phyloP scores from a whole-genome alignment of 441 rosid genomes.

The Erysimum pusillum region DNA sequence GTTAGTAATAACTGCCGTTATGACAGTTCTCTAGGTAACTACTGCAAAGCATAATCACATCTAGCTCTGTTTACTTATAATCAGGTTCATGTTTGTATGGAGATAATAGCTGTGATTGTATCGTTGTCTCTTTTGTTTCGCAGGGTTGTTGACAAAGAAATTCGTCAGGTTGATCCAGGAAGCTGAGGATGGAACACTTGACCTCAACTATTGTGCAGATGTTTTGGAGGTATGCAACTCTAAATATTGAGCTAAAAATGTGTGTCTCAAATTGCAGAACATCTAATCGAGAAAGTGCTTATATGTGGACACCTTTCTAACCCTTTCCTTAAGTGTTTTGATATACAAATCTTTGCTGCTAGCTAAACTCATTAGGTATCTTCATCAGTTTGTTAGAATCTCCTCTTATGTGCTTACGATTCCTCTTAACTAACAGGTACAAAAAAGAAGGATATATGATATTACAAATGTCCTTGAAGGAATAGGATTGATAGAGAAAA shows the following conservation, averaged over 20 bases:
- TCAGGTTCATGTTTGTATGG: not conserved
- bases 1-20: slow-evolving; percentile 68
- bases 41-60: too few relatives aligned
- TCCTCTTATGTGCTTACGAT: slow-evolving; percentile 26
- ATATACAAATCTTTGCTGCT: slow-evolving; percentile 16
- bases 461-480: slow-evolving; percentile 94
- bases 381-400: slow-evolving; percentile 22
- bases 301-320: not conserved
- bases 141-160: slow-evolving; percentile 83
- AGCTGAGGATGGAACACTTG: slow-evolving; percentile 66
- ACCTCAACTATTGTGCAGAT: too few relatives aligned
- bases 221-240: not conserved
- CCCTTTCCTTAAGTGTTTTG: not conserved
- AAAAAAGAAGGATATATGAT: slow-evolving; percentile 92
- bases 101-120: not conserved
- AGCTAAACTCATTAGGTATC: not conserved
- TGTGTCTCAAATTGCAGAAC: slow-evolving; percentile 1
- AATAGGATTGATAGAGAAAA: slow-evolving; percentile 83
- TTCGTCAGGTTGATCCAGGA: slow-evolving; percentile 73
- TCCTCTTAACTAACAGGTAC: slow-evolving; percentile 65
- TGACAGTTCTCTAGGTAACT: slow-evolving; percentile 78
- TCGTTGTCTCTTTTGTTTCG: slow-evolving; percentile 31
- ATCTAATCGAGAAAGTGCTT: not conserved
- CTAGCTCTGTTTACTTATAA: not conserved
- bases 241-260: not conserved